Conservation (phyloP, 202 grass and related monocot genomes). For the Zoysia matrella region DNA sequence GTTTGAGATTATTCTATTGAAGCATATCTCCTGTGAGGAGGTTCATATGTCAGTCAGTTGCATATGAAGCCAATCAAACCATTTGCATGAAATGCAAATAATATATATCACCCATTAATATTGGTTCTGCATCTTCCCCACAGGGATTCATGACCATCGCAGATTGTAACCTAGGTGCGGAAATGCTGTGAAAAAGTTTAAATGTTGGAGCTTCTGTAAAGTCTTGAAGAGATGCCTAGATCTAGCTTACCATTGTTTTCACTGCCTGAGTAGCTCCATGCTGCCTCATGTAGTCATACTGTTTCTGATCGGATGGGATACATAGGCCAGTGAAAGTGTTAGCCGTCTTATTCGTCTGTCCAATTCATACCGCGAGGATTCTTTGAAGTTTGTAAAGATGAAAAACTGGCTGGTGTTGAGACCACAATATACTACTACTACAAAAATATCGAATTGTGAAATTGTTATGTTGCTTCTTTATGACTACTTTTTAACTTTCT, state of each 20-base stretch:
- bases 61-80: neutral
- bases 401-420: neutral
- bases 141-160: slow-evolving; percentile 55
- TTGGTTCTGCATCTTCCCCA: slow-evolving; percentile 31
- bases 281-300: neutral
- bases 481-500: neutral
- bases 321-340: slow-evolving; percentile 1
- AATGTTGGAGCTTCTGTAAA: neutral
- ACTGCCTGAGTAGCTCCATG: neutral
- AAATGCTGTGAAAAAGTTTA: neutral
- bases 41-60: too few relatives aligned
- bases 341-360: neutral
- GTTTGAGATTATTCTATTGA: slow-evolving; percentile 12
- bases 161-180: slow-evolving; percentile 28
- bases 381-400: neutral
- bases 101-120: neutral
- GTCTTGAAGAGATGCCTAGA: slow-evolving; percentile 22
- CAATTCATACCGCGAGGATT: slow-evolving; percentile 20
- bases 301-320: neutral
- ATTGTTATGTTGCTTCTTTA: neutral
- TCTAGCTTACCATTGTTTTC: neutral
- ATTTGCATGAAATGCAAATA: slow-evolving; percentile 4
- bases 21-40: neutral
- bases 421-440: slow-evolving; percentile 1
- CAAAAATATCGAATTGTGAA: neutral